Percentiles rank a stretch among this genome's conserved stretches.
Evolutionary conservation across 768 basidiomycete species (phyloP).

Genomic region (Crassisporium funariophilum): DNA sequence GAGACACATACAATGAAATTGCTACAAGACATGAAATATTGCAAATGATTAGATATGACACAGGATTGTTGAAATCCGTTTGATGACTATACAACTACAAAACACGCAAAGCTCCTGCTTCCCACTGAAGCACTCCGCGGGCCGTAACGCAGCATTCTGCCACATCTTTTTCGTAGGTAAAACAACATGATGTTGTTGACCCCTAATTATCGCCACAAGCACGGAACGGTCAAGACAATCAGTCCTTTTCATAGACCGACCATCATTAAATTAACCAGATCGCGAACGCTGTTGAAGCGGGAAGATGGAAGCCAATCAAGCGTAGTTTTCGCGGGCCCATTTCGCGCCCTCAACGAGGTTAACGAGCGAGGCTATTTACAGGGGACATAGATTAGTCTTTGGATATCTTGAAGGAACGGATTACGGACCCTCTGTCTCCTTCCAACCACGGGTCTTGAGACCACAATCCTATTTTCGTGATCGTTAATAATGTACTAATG

Average conservation of each 20-base stretch:
- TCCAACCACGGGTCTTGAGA: constrained; percentile 98
- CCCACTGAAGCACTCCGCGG: constrained; percentile 40
- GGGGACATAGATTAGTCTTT: constrained; percentile 6
- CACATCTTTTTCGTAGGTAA: constrained; percentile 25
- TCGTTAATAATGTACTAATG: constrained; percentile 1
- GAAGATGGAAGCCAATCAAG: constrained; percentile 54
- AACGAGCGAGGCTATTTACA: constrained; percentile 59
- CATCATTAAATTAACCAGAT: constrained; percentile 60
- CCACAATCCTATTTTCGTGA: constrained; percentile 73
- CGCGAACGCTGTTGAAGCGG: constrained; percentile 94
- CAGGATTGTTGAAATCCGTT: constrained; percentile 88
- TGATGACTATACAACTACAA: constrained; percentile 51
- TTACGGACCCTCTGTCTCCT: constrained; percentile 81
- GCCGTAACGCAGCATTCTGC: constrained; percentile 38
- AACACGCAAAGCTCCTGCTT: constrained; percentile 41
- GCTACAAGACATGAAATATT: too few relatives aligned
- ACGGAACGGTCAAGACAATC: constrained; percentile 56
- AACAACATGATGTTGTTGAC: constrained; percentile 16
- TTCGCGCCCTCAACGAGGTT: constrained; percentile 92
- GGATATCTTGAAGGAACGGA: constrained; percentile 2
- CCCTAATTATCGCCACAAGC: constrained; percentile 41
- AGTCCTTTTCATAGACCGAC: constrained; percentile 18
- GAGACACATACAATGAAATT: too few relatives aligned
- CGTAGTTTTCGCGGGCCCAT: constrained; percentile 87
- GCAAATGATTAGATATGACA: constrained; percentile 26